phyloP scores from a whole-genome alignment of 176 grass and related monocot species.

The Oryza coarctata region DNA sequence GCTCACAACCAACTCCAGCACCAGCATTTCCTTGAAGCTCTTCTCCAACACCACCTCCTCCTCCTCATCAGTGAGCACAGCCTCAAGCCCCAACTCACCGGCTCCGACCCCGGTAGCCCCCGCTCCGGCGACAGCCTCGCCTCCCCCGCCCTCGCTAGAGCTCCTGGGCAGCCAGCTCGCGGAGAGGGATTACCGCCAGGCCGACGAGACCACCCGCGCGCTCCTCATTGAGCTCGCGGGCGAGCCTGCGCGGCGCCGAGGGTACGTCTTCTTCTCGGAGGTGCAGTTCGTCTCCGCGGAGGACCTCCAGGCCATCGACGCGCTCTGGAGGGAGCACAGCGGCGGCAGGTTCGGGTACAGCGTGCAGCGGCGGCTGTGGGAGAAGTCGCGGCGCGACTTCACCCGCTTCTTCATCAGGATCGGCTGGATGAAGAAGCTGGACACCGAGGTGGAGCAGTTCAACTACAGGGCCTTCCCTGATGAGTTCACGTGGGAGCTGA shows the following conservation, averaged over 20 bases:
- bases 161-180: conserved; percentile 56
- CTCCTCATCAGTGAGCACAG: conserved; percentile 39
- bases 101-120: conserved; percentile 27
- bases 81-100: conserved; percentile 31
- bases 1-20: conserved; percentile 26
- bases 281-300: conserved; percentile 65
- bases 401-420: conserved; percentile 84
- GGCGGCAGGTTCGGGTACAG: conserved; percentile 76
- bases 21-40: conserved; percentile 51
- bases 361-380: conserved; percentile 79
- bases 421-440: conserved; percentile 98
- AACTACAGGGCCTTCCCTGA: conserved; percentile 84
- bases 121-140: background rate
- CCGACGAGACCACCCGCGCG: conserved; percentile 81
- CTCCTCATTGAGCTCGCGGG: conserved; percentile 80
- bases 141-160: conserved; percentile 48
- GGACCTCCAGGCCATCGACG: conserved; percentile 71
- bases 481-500: conserved; percentile 92
- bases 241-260: conserved; percentile 72
- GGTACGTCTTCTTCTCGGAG: conserved; percentile 98
- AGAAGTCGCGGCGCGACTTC: conserved; percentile 74
- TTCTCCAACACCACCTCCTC: conserved; percentile 58
- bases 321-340: conserved; percentile 74
- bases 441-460: conserved; percentile 82
- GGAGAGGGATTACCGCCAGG: conserved; percentile 52